phyloP scores from a whole-genome alignment of 108 stramenopile genomes.

The Nitzschia inconspicua region DNA sequence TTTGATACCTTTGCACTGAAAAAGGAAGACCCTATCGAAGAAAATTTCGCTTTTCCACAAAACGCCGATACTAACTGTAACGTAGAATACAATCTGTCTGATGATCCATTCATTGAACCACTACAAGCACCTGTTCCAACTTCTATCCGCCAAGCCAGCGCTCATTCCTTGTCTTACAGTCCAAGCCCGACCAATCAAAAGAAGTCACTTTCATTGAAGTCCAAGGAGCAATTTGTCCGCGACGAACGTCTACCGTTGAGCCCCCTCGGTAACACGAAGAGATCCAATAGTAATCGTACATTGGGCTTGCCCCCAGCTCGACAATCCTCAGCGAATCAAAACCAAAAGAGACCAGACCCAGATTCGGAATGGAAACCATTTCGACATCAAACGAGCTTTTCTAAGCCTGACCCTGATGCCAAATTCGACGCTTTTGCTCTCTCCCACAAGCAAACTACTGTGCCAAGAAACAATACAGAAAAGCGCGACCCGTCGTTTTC shows the following conservation, averaged over 20 bases:
- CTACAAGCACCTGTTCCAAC: neutral
- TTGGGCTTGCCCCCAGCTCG: neutral
- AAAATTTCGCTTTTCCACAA: neutral
- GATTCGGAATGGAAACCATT: neutral
- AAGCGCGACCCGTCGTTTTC: conserved; percentile 1
- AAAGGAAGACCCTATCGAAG: neutral
- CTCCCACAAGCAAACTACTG: neutral
- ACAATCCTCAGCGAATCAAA: neutral
- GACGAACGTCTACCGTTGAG: neutral
- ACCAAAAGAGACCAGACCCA: neutral
- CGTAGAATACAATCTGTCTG: no score
- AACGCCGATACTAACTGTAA: neutral
- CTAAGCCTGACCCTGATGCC: neutral
- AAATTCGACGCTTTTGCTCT: conserved; percentile 9
- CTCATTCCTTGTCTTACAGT: conserved; percentile 4
- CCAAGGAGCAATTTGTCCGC: no score
- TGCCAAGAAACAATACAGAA: neutral
- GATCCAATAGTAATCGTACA: no score
- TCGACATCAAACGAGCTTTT: neutral
- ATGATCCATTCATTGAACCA: neutral
- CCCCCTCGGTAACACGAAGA: neutral
- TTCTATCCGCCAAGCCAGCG: neutral
- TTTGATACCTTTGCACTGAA: neutral
- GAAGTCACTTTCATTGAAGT: no score
- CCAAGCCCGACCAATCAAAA: conserved; percentile 3